A percentile compares a stretch with the other conserved stretches of the same genome.
These are phyloP conservation scores for Emericellopsis cladophorae DNA, from an alignment of 2,329 filamentous ascomycete genomes.

Conservation along the genomic window DNA sequence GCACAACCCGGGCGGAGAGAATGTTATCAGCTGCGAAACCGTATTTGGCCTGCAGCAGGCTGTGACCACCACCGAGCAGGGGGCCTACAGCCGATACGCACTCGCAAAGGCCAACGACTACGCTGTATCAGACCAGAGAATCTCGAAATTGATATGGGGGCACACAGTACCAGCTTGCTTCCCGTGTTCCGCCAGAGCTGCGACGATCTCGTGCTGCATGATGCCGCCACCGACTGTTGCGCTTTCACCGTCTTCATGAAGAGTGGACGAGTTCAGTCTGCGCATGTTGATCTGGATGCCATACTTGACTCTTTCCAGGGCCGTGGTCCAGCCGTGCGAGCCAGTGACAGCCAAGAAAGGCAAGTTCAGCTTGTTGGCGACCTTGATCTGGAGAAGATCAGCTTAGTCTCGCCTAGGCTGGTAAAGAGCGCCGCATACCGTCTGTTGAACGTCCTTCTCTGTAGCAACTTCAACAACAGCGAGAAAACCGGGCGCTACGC, in stretches of 20 bases:
- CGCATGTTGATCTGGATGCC: conserved; percentile 8
- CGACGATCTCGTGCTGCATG: conserved; percentile 3
- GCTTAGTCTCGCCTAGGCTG: no score
- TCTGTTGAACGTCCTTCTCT: conserved; percentile 2
- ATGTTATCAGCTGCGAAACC: conserved; percentile 38
- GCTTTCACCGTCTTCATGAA: conserved; percentile 1
- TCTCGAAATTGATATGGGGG: not conserved
- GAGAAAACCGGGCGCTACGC: conserved; percentile 1
- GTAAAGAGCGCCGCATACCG: conserved; percentile 7
- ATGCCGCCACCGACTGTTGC: conserved; percentile 5
- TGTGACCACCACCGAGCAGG: conserved; percentile 38
- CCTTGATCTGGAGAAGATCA: conserved; percentile 6
- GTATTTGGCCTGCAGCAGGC: conserved; percentile 33
- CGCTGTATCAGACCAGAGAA: not conserved
- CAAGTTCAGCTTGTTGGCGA: conserved; percentile 3
- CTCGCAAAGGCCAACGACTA: conserved; percentile 22
- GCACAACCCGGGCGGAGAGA: conserved; percentile 30
- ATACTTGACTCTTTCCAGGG: conserved; percentile 1
- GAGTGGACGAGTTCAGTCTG: conserved; percentile 3
- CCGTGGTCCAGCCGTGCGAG: conserved; percentile 4
- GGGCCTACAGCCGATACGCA: conserved; percentile 30
- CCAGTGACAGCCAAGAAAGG: conserved; percentile 7
- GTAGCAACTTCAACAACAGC: conserved; percentile 2
- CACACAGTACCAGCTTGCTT: conserved; percentile 4
- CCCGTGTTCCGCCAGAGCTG: conserved; percentile 2